A percentile compares a stretch with the other conserved stretches of the same genome.
These are phyloP conservation scores for Massarina eburnea DNA, from an alignment of 2,329 filamentous ascomycete genomes.

Conservation along the genomic window DNA sequence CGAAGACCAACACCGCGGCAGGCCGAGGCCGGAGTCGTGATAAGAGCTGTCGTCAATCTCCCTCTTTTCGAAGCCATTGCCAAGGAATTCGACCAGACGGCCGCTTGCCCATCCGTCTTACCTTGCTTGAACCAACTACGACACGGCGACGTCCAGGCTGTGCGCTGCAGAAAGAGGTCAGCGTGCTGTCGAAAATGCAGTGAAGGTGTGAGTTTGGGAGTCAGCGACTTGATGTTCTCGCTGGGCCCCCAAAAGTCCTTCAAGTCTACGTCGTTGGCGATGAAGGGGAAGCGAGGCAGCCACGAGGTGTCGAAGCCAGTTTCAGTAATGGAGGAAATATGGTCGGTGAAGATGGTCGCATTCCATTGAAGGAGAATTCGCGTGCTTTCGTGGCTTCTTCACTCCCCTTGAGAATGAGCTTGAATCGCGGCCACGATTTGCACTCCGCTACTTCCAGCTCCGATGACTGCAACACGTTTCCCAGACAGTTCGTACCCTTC, in stretches of 20 bases:
- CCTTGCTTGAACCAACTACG: slow-evolving; percentile 29
- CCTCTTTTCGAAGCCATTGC: slow-evolving; percentile 44
- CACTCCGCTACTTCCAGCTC: slow-evolving; percentile 45
- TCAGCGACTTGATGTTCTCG: slow-evolving; percentile 25
- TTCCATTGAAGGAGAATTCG: slow-evolving; percentile 43
- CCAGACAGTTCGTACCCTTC: slow-evolving; percentile 39
- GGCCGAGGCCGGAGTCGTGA: not conserved
- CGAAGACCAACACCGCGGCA: not conserved
- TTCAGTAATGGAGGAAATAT: slow-evolving; percentile 19
- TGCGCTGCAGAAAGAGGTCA: slow-evolving; percentile 25
- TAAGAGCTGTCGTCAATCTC: slow-evolving; percentile 44
- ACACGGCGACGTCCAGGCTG: slow-evolving; percentile 27
- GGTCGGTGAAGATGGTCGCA: slow-evolving; percentile 22
- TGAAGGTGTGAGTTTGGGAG: slow-evolving; percentile 14
- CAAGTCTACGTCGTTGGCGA: slow-evolving; percentile 32
- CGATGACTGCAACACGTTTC: slow-evolving; percentile 48
- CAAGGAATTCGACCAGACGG: slow-evolving; percentile 26
- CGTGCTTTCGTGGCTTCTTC: slow-evolving; percentile 48
- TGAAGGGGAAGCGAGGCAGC: slow-evolving; percentile 28
- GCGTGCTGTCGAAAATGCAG: slow-evolving; percentile 23
- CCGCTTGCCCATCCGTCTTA: slow-evolving; percentile 21
- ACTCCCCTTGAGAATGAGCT: slow-evolving; percentile 55
- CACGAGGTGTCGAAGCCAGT: slow-evolving; percentile 35
- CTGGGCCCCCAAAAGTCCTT: slow-evolving; percentile 40
- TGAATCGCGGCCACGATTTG: slow-evolving; percentile 51